These are phyloP conservation scores for Aspergillus intermedius DNA, from an alignment of 2,329 filamentous ascomycete species.

Conservation along the genomic window DNA sequence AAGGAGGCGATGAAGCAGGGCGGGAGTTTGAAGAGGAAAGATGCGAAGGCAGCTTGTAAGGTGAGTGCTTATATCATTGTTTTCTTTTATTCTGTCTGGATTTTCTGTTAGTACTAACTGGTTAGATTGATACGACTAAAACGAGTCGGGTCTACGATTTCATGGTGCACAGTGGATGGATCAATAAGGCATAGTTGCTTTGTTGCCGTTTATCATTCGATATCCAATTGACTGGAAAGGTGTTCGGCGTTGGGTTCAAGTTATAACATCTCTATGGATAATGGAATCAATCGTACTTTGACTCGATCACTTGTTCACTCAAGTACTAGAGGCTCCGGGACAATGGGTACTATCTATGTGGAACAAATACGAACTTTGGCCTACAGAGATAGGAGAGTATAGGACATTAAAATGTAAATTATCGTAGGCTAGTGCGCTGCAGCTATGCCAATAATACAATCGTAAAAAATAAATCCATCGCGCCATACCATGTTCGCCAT, in stretches of 20 bases:
- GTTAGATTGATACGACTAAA: conserved; percentile 72
- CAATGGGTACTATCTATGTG: not conserved
- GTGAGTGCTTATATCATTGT: conserved; percentile 23
- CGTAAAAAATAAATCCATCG: conserved; percentile 17
- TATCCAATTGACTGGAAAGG: conserved; percentile 8
- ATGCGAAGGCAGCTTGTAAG: conserved; percentile 75
- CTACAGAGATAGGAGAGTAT: not conserved
- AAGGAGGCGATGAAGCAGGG: conserved; percentile 86
- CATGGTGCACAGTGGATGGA: conserved; percentile 87
- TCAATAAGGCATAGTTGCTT: conserved; percentile 63
- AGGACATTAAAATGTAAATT: conserved; percentile 27
- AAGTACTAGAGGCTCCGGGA: not conserved
- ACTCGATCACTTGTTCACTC: not conserved
- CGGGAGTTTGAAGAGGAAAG: conserved; percentile 86
- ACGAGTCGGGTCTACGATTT: conserved; percentile 86
- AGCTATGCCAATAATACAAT: conserved; percentile 14
- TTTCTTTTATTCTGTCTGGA: not conserved
- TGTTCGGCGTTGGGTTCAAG: not conserved
- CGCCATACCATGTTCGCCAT: conserved; percentile 26
- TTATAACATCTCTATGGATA: not conserved
- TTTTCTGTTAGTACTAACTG: conserved; percentile 5
- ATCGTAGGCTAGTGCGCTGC: conserved; percentile 9
- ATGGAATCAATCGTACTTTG: not conserved
- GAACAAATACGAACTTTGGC: not conserved
- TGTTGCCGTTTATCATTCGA: conserved; percentile 5